A percentile compares a stretch with the other conserved stretches of the same genome.
Evolutionary conservation across 2,329 filamentous ascomycete species (phyloP).

Genomic region (Fusarium napiforme): DNA sequence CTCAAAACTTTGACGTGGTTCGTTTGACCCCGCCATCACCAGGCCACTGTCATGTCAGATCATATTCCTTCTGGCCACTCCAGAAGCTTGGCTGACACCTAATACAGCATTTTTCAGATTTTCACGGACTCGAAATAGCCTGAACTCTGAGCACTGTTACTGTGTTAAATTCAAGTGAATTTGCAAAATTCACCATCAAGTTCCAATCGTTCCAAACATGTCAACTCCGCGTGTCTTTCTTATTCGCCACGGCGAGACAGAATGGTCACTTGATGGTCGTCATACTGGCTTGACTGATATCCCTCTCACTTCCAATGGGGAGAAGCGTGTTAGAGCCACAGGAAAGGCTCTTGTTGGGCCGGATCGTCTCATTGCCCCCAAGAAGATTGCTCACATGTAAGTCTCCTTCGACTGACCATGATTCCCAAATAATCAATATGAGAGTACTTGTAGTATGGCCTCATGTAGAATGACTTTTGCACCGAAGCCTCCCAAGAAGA

Average conservation of each 20-base stretch:
- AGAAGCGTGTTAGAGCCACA: constrained; percentile 79
- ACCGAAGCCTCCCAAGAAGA: not conserved
- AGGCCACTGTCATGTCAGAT: constrained; percentile 22
- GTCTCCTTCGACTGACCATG: constrained; percentile 43
- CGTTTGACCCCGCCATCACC: constrained; percentile 13
- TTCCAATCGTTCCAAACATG: constrained; percentile 39
- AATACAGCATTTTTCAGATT: not conserved
- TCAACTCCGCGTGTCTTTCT: constrained; percentile 79
- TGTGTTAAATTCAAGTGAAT: not conserved
- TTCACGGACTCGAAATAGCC: not conserved
- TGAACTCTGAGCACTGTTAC: not conserved
- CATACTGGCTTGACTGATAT: constrained; percentile 92
- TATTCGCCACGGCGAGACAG: constrained; percentile 91
- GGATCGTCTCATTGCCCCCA: constrained; percentile 85
- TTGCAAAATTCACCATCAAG: not conserved
- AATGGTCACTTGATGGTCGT: constrained; percentile 89
- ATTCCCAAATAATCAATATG: not conserved
- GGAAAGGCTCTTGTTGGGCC: constrained; percentile 85
- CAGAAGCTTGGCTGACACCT: not conserved
- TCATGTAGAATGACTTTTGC: not conserved
- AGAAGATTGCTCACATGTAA: constrained; percentile 84
- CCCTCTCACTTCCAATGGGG: constrained; percentile 82
- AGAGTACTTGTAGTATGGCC: not conserved
- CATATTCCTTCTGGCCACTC: constrained; percentile 6
- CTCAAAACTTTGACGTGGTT: not conserved